Conservation (phyloP, 306 rosid genomes). For the Quercus cerris region DNA sequence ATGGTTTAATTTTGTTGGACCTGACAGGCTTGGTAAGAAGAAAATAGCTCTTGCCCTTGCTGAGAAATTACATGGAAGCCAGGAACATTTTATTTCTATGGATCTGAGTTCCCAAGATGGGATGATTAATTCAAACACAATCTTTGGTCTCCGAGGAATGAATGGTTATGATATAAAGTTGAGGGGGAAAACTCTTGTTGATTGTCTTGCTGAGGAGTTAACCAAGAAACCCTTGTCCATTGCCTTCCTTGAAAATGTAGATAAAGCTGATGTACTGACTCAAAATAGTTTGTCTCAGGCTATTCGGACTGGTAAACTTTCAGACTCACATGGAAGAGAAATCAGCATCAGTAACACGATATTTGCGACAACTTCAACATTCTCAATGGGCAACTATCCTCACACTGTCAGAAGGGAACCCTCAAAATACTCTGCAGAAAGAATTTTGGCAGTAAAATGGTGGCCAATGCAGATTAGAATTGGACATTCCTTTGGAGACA, state of each 20-base stretch:
- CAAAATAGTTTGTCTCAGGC: conserved; percentile 69
- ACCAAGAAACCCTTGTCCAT: conserved; percentile 67
- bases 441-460: conserved; percentile 43
- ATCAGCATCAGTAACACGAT: conserved; percentile 57
- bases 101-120: conserved; percentile 57
- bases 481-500: conserved; percentile 37
- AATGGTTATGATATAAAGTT: conserved; percentile 52
- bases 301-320: conserved; percentile 68
- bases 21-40: conserved; percentile 73
- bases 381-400: conserved; percentile 24
- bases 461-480: conserved; percentile 53
- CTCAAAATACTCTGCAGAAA: conserved; percentile 65
- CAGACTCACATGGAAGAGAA: conserved; percentile 83
- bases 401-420: conserved; percentile 20
- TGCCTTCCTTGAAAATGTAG: conserved; percentile 77
- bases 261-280: conserved; percentile 68
- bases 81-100: conserved; percentile 47
- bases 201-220: conserved; percentile 66
- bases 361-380: conserved; percentile 54
- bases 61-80: conserved; percentile 63
- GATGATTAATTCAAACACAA: conserved; percentile 8
- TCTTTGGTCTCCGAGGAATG: conserved; percentile 23
- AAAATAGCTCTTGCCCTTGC: conserved; percentile 66
- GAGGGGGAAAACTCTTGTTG: conserved; percentile 82
- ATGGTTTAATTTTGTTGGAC: conserved; percentile 85